phyloP scores from a whole-genome alignment of 176 grass and related monocot genomes.

The Bonia amplexicaulis region DNA sequence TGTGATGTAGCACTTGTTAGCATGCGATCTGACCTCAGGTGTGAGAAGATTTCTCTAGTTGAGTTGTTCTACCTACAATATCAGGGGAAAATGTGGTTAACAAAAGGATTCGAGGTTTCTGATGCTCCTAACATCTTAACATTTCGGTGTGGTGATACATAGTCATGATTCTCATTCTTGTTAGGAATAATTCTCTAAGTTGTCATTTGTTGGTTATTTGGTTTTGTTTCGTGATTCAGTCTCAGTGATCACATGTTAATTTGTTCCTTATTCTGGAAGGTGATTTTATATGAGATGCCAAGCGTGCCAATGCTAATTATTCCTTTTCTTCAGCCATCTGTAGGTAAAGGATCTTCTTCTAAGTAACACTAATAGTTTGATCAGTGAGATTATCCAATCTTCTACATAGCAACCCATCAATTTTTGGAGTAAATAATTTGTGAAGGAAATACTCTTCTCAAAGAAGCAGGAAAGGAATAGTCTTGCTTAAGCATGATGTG shows the following conservation, averaged over 20 bases:
- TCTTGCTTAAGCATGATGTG: neutral
- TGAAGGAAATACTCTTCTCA: neutral
- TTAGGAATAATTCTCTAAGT: neutral
- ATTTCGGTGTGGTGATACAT: neutral
- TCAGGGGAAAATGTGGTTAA: neutral
- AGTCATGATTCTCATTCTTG: neutral
- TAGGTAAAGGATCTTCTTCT: neutral
- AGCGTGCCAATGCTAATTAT: neutral
- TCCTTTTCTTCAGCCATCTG: neutral
- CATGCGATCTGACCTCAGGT: neutral
- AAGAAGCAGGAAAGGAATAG: conserved; percentile 2
- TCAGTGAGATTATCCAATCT: neutral
- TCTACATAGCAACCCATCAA: neutral
- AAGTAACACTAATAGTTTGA: conserved; percentile 12
- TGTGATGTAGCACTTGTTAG: neutral
- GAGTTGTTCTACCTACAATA: neutral
- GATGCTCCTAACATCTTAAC: neutral
- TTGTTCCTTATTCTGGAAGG: conserved; percentile 7
- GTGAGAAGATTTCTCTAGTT: neutral
- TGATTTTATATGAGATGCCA: neutral
- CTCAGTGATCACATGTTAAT: neutral
- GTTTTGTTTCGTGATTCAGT: neutral
- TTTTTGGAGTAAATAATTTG: neutral
- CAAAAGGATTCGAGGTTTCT: neutral
- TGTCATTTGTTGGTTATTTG: neutral